phyloP scores from a whole-genome alignment of 257 asterid species.

The Osmanthus fragrans region DNA sequence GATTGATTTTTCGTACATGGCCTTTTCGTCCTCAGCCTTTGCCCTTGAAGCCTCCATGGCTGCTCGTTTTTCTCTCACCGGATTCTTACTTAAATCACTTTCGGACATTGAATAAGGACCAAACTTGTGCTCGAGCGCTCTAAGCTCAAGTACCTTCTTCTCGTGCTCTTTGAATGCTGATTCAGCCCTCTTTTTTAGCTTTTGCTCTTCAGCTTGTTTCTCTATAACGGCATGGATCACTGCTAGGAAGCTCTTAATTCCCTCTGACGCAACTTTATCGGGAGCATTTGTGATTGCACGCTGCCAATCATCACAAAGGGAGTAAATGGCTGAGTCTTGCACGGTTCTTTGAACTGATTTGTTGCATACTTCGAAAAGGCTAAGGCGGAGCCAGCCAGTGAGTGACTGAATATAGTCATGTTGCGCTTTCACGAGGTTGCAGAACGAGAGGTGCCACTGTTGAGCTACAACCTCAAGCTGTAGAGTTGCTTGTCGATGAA shows the following conservation, averaged over 20 bases:
- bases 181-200: slow-evolving; percentile 74
- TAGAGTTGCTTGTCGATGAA: slow-evolving; percentile 90
- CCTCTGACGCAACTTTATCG: slow-evolving; percentile 93
- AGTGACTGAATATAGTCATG: slow-evolving; percentile 79
- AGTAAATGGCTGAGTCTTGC: slow-evolving; percentile 70
- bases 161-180: slow-evolving; percentile 78
- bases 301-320: slow-evolving; percentile 97
- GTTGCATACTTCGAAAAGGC: slow-evolving; percentile 74
- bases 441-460: slow-evolving; percentile 90
- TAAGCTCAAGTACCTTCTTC: slow-evolving; percentile 67
- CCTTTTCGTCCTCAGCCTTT: slow-evolving; percentile 87
- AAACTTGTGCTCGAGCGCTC: slow-evolving; percentile 66
- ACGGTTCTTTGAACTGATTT: slow-evolving; percentile 54
- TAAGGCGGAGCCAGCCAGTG: slow-evolving; percentile 94
- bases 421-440: slow-evolving; percentile 83
- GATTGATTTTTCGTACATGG: slow-evolving; percentile 74
- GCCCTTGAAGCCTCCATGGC: slow-evolving; percentile 60
- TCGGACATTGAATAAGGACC: slow-evolving; percentile 53
- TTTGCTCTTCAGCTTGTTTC: slow-evolving; percentile 85
- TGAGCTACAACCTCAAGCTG: slow-evolving; percentile 96
- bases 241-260: slow-evolving; percentile 73
- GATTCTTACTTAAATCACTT: slow-evolving; percentile 49
- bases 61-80: slow-evolving; percentile 63
- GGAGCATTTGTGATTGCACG: slow-evolving; percentile 81
- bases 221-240: slow-evolving; percentile 78